Conservation (phyloP, 1,284 basidiomycete genomes). For the Rhizopogon hawkerae region DNA sequence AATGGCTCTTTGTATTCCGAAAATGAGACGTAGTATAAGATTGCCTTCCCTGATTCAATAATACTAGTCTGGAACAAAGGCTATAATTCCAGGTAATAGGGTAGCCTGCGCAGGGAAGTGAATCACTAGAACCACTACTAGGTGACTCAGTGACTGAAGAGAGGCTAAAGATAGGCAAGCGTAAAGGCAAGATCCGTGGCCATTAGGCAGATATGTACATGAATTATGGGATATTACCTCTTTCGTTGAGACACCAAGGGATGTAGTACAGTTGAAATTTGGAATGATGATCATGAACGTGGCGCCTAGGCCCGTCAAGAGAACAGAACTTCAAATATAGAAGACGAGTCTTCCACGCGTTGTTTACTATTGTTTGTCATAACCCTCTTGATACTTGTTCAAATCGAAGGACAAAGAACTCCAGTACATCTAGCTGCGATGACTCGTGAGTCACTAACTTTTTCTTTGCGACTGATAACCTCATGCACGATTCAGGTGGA, state of each 20-base stretch:
- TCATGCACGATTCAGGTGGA: conserved; percentile 44
- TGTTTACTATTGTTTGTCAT: conserved; percentile 24
- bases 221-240: conserved; percentile 4
- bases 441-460: conserved; percentile 38
- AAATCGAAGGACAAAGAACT: conserved; percentile 6
- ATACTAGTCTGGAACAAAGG: background rate
- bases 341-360: background rate
- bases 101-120: background rate
- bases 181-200: conserved; percentile 7
- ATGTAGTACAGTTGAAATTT: too few species aligned
- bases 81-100: background rate
- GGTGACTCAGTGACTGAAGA: background rate
- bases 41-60: background rate
- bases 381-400: conserved; percentile 6
- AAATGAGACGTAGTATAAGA: background rate
- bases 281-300: conserved; percentile 1
- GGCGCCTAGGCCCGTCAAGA: background rate
- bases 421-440: conserved; percentile 23
- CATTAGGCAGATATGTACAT: conserved; percentile 4
- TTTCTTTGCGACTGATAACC: background rate
- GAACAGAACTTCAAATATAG: too few species aligned
- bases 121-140: background rate
- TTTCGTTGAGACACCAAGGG: background rate
- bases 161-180: conserved; percentile 6
- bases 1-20: background rate